Percentiles rank a stretch among this genome's conserved stretches.
Evolutionary conservation across 768 basidiomycete species (phyloP).

Genomic region (Rhodotorula kratochvilovae): DNA sequence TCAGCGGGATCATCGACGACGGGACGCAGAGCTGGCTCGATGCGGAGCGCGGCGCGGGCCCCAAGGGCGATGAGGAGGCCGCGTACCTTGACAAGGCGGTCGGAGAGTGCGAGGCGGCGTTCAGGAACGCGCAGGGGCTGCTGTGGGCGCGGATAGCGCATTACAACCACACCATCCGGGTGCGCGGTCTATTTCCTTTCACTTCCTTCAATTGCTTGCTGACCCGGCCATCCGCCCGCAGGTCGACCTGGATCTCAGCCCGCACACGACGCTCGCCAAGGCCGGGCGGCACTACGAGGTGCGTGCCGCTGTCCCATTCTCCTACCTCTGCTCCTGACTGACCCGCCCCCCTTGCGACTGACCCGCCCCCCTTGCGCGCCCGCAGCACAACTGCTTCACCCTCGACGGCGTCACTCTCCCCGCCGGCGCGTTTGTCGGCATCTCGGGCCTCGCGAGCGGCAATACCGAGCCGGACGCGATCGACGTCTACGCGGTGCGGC

Average conservation of each 20-base stretch:
- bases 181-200: not conserved
- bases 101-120: slow-evolving; percentile 44
- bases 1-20: slow-evolving; percentile 42
- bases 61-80: slow-evolving; percentile 36
- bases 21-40: slow-evolving; percentile 38
- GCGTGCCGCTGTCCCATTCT: not conserved
- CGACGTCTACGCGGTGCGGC: slow-evolving; percentile 42
- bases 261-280: slow-evolving; percentile 43
- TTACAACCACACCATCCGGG: slow-evolving; percentile 36
- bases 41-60: slow-evolving; percentile 4
- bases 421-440: slow-evolving; percentile 31
- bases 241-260: slow-evolving; percentile 42
- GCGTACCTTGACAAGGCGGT: slow-evolving; percentile 35
- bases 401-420: slow-evolving; percentile 37
- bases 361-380: not conserved
- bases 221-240: not conserved
- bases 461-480: slow-evolving; percentile 42
- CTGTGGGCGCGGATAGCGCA: slow-evolving; percentile 42
- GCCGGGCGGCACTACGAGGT: slow-evolving; percentile 40
- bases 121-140: slow-evolving; percentile 41
- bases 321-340: not conserved
- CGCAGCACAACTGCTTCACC: slow-evolving; percentile 42
- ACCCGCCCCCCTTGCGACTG: too few relatives aligned
- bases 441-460: slow-evolving; percentile 40
- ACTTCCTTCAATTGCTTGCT: not conserved